These are phyloP conservation scores for Phalaenopsis aphrodite DNA, from an alignment of 106 monocot species.

Conservation along the genomic window DNA sequence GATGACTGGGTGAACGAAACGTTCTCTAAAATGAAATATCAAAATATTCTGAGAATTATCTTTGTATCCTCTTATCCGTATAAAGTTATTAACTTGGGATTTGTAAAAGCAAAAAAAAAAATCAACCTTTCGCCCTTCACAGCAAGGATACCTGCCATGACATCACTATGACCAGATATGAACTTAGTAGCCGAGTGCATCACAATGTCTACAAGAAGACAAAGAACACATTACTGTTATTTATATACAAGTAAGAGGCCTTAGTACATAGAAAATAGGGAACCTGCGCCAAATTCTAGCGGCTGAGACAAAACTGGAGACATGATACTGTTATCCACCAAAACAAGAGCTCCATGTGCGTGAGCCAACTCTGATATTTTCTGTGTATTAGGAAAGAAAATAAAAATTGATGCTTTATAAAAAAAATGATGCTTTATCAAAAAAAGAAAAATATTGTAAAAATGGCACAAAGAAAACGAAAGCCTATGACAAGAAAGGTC, in stretches of 20 bases:
- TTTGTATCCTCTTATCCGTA: background rate
- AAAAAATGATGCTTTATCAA: background rate
- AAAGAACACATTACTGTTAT: background rate
- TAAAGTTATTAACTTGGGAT: background rate
- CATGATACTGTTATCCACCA: conserved; percentile 99
- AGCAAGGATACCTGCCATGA: conserved; percentile 98
- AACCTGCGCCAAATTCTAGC: conserved; percentile 91
- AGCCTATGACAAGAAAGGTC: background rate
- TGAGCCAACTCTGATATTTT: conserved; percentile 87
- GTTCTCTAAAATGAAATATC: background rate
- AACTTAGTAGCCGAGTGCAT: conserved; percentile 99
- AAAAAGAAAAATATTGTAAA: background rate
- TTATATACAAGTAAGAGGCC: background rate
- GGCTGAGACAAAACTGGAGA: conserved; percentile 89
- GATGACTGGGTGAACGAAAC: background rate
- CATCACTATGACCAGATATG: conserved; percentile 89
- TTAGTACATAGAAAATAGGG: background rate
- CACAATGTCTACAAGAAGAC: conserved; percentile 67
- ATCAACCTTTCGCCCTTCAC: conserved; percentile 83
- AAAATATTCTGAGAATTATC: background rate
- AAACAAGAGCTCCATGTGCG: conserved; percentile 71
- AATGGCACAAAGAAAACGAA: background rate
- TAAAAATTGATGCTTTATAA: background rate
- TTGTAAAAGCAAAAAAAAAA: background rate
- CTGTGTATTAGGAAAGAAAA: conserved; percentile 22